These are phyloP conservation scores for Myrmaecium sp. DNA, from an alignment of 2,329 filamentous ascomycete genomes.

Conservation along the genomic window DNA sequence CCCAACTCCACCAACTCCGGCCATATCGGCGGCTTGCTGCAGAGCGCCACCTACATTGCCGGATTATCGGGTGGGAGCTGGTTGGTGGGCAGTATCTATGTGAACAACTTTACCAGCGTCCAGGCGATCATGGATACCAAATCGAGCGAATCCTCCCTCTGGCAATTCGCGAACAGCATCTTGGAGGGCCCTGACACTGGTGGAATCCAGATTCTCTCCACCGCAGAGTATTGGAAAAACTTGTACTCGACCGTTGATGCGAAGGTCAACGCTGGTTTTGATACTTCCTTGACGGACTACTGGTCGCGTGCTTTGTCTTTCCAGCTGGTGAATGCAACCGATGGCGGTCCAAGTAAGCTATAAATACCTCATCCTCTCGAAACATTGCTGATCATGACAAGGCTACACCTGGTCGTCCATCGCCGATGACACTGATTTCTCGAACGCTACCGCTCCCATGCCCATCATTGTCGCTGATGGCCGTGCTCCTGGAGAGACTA, in stretches of 20 bases:
- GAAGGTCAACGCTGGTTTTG: conserved; percentile 47
- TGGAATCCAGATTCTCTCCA: conserved; percentile 36
- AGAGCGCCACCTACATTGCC: conserved; percentile 64
- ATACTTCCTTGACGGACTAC: conserved; percentile 65
- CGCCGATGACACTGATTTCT: conserved; percentile 44
- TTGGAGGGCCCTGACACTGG: conserved; percentile 36
- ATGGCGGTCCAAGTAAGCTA: conserved; percentile 43
- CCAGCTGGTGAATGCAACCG: conserved; percentile 60
- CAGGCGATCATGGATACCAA: conserved; percentile 33
- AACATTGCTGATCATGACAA: conserved; percentile 10
- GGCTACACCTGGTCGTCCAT: conserved; percentile 73
- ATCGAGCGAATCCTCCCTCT: conserved; percentile 29
- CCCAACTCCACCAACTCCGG: conserved; percentile 41
- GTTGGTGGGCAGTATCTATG: conserved; percentile 65
- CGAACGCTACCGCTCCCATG: conserved; percentile 46
- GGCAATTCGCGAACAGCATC: conserved; percentile 48
- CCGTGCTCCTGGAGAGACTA: conserved; percentile 41
- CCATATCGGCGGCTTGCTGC: conserved; percentile 64
- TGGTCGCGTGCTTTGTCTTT: conserved; percentile 76
- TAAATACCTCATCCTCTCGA: background rate
- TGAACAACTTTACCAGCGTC: conserved; percentile 63
- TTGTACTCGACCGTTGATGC: conserved; percentile 39
- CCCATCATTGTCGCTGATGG: conserved; percentile 58
- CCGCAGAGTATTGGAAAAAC: conserved; percentile 44
- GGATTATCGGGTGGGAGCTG: conserved; percentile 72